Conservation (phyloP, 2,329 filamentous ascomycete species). For the Trichoderma oligosporum region DNA sequence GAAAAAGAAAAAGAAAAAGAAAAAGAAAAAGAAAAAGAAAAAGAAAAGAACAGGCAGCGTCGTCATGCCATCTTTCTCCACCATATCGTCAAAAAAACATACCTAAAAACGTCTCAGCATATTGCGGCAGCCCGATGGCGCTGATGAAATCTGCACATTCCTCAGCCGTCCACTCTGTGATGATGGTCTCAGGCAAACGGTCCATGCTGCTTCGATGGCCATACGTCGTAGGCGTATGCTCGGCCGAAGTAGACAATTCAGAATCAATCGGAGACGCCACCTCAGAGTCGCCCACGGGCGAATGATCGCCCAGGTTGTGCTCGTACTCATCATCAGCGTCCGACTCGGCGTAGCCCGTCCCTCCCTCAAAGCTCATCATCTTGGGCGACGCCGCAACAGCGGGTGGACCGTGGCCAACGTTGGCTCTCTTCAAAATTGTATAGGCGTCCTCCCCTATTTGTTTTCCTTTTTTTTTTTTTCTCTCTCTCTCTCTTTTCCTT, state of each 20-base stretch:
- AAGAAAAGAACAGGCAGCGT: background rate
- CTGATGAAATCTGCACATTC: constrained; percentile 88
- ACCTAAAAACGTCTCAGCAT: constrained; percentile 81
- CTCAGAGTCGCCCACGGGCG: constrained; percentile 66
- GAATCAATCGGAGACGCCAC: constrained; percentile 65
- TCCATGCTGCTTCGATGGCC: constrained; percentile 63
- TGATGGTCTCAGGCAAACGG: constrained; percentile 67
- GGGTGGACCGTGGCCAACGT: constrained; percentile 10
- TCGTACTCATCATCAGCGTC: constrained; percentile 83
- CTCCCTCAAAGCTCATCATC: constrained; percentile 59
- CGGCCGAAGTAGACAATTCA: constrained; percentile 62
- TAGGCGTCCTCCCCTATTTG: constrained; percentile 14
- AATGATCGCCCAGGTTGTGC: constrained; percentile 64
- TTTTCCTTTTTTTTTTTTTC: background rate
- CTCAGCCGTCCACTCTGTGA: constrained; percentile 77
- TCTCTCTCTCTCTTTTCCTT: background rate
- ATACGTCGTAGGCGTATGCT: constrained; percentile 78
- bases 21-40: background rate
- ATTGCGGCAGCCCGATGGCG: constrained; percentile 75
- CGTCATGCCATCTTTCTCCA: constrained; percentile 39
- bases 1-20: background rate
- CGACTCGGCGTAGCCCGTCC: constrained; percentile 71
- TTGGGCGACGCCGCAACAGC: constrained; percentile 22
- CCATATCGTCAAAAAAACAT: constrained; percentile 46
- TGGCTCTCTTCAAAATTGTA: no score